phyloP scores from a whole-genome alignment of 1,284 basidiomycete species.

The Peniophora sp. region DNA sequence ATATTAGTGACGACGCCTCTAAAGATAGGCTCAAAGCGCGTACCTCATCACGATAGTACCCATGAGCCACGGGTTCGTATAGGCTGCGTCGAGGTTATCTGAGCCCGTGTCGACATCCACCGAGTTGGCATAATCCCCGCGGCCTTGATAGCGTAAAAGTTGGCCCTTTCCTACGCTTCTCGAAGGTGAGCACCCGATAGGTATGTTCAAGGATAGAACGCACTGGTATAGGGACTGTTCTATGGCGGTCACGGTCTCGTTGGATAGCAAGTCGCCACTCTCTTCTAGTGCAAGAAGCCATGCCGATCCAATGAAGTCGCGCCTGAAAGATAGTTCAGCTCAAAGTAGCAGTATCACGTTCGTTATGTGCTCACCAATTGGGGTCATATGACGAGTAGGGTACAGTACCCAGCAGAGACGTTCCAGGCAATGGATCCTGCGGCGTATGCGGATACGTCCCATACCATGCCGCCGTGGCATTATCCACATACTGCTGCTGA shows the following conservation, averaged over 20 bases:
- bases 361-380: constrained; percentile 2
- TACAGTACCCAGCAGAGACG: not conserved
- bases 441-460: constrained; percentile 6
- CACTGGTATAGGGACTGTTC: not conserved
- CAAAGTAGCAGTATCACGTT: not conserved
- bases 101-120: not conserved
- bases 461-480: constrained; percentile 2
- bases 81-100: constrained; percentile 4
- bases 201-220: not conserved
- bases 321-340: constrained; percentile 2
- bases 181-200: not conserved
- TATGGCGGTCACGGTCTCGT: not conserved
- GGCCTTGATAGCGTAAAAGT: constrained; percentile 2
- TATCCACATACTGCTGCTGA: not conserved
- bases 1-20: not conserved
- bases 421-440: constrained; percentile 2
- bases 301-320: constrained; percentile 6
- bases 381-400: constrained; percentile 3
- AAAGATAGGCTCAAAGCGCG: not conserved
- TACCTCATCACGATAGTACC: constrained; percentile 5
- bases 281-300: constrained; percentile 2
- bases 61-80: constrained; percentile 8
- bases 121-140: constrained; percentile 3
- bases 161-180: not conserved
- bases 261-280: constrained; percentile 1